Conservation (phyloP, 2,329 filamentous ascomycete species). For the Dactylellina cionopaga region DNA sequence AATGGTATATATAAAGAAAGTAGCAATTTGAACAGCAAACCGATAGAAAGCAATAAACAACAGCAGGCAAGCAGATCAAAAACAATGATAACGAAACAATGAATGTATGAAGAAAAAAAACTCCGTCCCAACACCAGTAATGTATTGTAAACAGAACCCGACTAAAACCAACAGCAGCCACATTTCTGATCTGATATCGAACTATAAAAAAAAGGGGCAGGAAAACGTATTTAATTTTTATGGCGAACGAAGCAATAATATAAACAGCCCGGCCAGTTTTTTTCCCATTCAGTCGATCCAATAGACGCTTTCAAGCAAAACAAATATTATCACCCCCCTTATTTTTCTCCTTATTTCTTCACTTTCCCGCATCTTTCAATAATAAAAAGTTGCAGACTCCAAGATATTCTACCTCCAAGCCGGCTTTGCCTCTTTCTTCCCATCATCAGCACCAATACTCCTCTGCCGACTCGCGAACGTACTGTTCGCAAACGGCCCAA, state of each 20-base stretch:
- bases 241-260: slow-evolving; percentile 10
- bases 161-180: slow-evolving; percentile 30
- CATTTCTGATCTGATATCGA: slow-evolving; percentile 24
- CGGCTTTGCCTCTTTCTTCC: slow-evolving; percentile 5
- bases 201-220: not conserved
- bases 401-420: slow-evolving; percentile 37
- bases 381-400: not conserved
- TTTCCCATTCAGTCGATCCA: no score
- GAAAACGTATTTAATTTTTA: slow-evolving; percentile 9
- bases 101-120: slow-evolving; percentile 19
- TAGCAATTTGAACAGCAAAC: not conserved
- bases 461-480: slow-evolving; percentile 42
- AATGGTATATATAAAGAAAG: not conserved
- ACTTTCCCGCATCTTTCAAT: slow-evolving; percentile 5
- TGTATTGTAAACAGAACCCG: slow-evolving; percentile 33
- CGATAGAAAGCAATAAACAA: not conserved
- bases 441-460: slow-evolving; percentile 20
- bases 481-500: slow-evolving; percentile 41
- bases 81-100: not conserved
- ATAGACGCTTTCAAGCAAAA: no score
- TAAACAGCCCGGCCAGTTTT: slow-evolving; percentile 13
- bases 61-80: not conserved
- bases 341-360: not conserved
- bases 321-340: not conserved
- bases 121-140: slow-evolving; percentile 52